Evolutionary conservation across 176 grass and related monocot genomes (phyloP).

Genomic region (Puccinellia tenuiflora): DNA sequence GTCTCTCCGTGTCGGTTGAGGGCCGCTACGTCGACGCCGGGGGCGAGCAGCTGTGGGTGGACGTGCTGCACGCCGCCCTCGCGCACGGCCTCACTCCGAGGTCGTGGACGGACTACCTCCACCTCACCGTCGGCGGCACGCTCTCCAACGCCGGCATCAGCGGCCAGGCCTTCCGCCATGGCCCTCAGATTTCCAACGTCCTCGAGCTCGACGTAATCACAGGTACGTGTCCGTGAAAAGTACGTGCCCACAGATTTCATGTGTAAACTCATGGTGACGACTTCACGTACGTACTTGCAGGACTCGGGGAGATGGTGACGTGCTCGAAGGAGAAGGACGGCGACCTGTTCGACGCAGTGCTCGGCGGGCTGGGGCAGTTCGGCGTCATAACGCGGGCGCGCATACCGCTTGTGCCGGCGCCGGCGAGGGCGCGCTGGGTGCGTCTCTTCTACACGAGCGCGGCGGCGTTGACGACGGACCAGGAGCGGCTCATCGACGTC

Average conservation of each 20-base stretch:
- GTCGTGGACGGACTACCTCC: constrained; percentile 65
- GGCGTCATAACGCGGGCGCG: constrained; percentile 67
- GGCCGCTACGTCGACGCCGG: constrained; percentile 44
- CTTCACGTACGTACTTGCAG: not conserved
- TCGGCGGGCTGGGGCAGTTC: constrained; percentile 70
- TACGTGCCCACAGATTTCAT: too few relatives aligned
- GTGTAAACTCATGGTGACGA: not conserved
- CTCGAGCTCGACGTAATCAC: constrained; percentile 52
- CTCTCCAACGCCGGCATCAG: constrained; percentile 78
- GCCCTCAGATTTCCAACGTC: constrained; percentile 65
- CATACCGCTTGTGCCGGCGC: constrained; percentile 40
- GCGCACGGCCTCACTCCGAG: constrained; percentile 33
- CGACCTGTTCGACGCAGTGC: constrained; percentile 54
- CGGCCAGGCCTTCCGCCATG: constrained; percentile 49
- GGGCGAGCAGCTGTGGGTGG: constrained; percentile 71
- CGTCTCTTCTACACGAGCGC: constrained; percentile 45
- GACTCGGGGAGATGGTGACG: constrained; percentile 38
- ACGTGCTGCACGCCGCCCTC: constrained; percentile 52
- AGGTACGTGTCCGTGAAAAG: constrained; percentile 32
- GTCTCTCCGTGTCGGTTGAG: constrained; percentile 1
- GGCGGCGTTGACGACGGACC: constrained; percentile 27
- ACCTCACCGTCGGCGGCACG: constrained; percentile 54
- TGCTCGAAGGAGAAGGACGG: constrained; percentile 32
- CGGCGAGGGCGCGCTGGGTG: constrained; percentile 45
- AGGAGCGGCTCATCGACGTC: constrained; percentile 44